Percentiles rank a stretch among this genome's conserved stretches.
These are phyloP conservation scores for Aspergillus costaricaensis DNA, from an alignment of 2,329 filamentous ascomycete genomes.

Conservation along the genomic window DNA sequence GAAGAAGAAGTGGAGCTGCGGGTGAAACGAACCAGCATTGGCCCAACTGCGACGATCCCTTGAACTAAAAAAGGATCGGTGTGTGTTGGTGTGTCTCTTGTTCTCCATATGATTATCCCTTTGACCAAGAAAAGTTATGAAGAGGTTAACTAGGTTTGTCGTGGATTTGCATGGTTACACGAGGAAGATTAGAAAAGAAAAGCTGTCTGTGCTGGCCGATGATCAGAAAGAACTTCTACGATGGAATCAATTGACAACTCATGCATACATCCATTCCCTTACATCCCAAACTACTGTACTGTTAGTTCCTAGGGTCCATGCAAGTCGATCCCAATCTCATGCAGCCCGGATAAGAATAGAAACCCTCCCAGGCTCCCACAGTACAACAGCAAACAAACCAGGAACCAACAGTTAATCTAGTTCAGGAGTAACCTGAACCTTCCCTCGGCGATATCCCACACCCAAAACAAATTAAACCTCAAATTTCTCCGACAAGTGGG, in stretches of 20 bases:
- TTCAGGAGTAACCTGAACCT: neutral
- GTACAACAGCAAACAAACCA: neutral
- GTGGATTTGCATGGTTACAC: too few species aligned
- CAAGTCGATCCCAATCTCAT: neutral
- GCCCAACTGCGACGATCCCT: neutral
- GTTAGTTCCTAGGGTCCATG: too few species aligned
- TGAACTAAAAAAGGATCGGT: neutral
- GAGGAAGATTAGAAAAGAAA: too few species aligned
- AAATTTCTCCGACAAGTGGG: neutral
- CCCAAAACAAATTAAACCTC: neutral
- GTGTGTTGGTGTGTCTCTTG: too few species aligned
- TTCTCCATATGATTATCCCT: too few species aligned
- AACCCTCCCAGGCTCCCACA: neutral
- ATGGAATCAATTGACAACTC: too few species aligned
- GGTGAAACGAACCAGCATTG: constrained; percentile 8
- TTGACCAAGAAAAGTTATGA: too few species aligned
- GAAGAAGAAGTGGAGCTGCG: neutral
- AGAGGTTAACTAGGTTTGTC: too few species aligned
- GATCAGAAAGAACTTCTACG: too few species aligned
- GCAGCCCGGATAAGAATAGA: neutral
- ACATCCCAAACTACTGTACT: too few species aligned
- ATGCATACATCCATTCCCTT: too few species aligned
- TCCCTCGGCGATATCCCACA: neutral
- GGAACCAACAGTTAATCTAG: neutral
- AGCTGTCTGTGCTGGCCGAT: too few species aligned